phyloP scores from a whole-genome alignment of 352 stramenopile species.

The Globisporangium uncinulatum region DNA sequence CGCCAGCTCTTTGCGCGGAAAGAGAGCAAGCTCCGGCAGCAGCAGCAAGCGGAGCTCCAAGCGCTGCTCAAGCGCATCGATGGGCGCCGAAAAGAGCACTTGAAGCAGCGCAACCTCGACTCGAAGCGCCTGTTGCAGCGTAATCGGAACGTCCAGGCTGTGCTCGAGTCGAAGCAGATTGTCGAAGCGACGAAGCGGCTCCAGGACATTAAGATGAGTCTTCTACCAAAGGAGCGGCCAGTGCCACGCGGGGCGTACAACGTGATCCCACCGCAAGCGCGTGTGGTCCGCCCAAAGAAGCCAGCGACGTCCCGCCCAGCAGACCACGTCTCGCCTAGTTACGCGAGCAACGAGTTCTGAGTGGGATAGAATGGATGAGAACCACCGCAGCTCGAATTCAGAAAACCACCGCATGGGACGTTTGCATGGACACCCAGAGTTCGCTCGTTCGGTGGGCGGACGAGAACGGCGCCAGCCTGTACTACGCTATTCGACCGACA shows the following conservation, averaged over 20 bases:
- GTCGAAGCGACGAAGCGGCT: slow-evolving; percentile 68
- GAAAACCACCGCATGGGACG: too few species aligned
- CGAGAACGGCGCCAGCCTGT: too few species aligned
- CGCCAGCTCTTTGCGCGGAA: slow-evolving; percentile 77
- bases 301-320: slow-evolving; percentile 30
- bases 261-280: slow-evolving; percentile 70
- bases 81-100: slow-evolving; percentile 89
- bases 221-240: slow-evolving; percentile 59
- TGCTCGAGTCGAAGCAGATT: slow-evolving; percentile 92
- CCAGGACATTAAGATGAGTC: slow-evolving; percentile 76
- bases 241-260: slow-evolving; percentile 46
- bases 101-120: slow-evolving; percentile 91
- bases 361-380: not conserved
- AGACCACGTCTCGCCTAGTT: slow-evolving; percentile 9
- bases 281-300: slow-evolving; percentile 69
- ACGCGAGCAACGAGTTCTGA: not conserved
- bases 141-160: slow-evolving; percentile 93
- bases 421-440: too few species aligned
- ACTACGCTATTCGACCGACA: slow-evolving; percentile 18
- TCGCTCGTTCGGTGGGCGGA: too few species aligned
- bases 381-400: too few species aligned
- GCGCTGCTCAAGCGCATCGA: slow-evolving; percentile 94
- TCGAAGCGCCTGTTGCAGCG: slow-evolving; percentile 92
- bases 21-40: slow-evolving; percentile 86
- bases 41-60: slow-evolving; percentile 91